Evolutionary conservation across 495 filamentous ascomycete species (phyloP).

Genomic region (Ascodesmis nigricans): DNA sequence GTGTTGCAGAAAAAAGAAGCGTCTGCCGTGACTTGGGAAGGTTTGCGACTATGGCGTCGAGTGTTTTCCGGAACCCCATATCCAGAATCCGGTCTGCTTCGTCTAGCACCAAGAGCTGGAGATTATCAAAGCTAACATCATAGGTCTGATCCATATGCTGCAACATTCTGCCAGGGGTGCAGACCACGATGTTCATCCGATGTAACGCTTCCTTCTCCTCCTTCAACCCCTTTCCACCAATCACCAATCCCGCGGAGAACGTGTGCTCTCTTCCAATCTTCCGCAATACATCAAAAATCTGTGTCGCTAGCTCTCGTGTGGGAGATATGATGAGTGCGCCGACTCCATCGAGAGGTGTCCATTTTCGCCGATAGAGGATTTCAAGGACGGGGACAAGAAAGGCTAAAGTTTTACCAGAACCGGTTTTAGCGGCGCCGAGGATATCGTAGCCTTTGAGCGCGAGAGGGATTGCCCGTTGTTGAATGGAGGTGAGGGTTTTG

Average conservation of each 20-base stretch:
- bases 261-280: conserved; percentile 76
- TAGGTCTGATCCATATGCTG: conserved; percentile 94
- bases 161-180: conserved; percentile 82
- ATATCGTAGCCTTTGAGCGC: conserved; percentile 76
- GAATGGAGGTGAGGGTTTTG: conserved; percentile 76
- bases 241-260: conserved; percentile 83
- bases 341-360: conserved; percentile 76
- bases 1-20: conserved; percentile 84
- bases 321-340: conserved; percentile 85
- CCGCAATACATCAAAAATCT: conserved; percentile 88
- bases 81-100: conserved; percentile 95
- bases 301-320: conserved; percentile 82
- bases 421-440: conserved; percentile 89
- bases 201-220: conserved; percentile 73
- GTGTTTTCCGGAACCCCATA: conserved; percentile 80
- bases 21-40: conserved; percentile 75
- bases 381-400: conserved; percentile 86
- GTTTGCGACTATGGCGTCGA: conserved; percentile 88
- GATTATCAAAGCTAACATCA: conserved; percentile 65
- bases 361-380: conserved; percentile 75
- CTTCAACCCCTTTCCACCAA: conserved; percentile 76
- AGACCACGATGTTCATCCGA: conserved; percentile 94
- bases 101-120: conserved; percentile 85
- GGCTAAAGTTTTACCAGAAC: conserved; percentile 86
- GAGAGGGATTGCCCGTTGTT: conserved; percentile 61